Percentiles rank a stretch among this genome's conserved stretches.
phyloP scores from a whole-genome alignment of 331 rosid genomes.

The Phaseolus coccineus region DNA sequence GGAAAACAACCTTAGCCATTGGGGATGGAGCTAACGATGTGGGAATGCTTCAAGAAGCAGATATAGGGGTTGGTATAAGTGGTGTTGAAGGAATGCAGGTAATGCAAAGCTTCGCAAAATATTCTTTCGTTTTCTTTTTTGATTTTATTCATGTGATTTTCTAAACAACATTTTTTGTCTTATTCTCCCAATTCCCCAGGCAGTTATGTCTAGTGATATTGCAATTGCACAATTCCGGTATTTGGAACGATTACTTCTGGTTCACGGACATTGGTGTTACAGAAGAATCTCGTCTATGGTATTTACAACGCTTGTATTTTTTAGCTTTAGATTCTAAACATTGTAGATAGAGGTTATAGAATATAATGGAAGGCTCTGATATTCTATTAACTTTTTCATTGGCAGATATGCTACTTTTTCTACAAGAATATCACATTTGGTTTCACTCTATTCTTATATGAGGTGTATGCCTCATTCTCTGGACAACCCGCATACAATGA shows the following conservation, averaged over 20 bases:
- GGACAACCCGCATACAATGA: conserved; percentile 90
- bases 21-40: conserved; percentile 14
- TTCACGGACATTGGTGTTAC: conserved; percentile 16
- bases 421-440: conserved; percentile 95
- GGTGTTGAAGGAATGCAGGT: conserved; percentile 26
- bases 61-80: conserved; percentile 12
- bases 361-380: not conserved
- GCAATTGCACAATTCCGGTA: conserved; percentile 18
- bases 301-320: not conserved
- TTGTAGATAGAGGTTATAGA: not conserved
- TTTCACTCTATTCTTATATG: conserved; percentile 54
- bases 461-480: conserved; percentile 80
- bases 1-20: not conserved
- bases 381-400: not conserved
- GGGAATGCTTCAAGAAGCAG: conserved; percentile 23
- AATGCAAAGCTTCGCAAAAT: not conserved
- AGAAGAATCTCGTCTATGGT: conserved; percentile 14
- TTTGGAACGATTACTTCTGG: not conserved
- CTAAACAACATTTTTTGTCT: not conserved
- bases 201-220: conserved; percentile 18
- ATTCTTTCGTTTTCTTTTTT: not conserved
- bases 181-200: not conserved
- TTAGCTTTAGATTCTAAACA: not conserved
- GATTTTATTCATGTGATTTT: not conserved
- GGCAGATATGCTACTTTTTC: conserved; percentile 73